A percentile compares a stretch with the other conserved stretches of the same genome.
phyloP scores from a whole-genome alignment of 371 early-diverging fungal species.

The Mucor velutinosus region DNA sequence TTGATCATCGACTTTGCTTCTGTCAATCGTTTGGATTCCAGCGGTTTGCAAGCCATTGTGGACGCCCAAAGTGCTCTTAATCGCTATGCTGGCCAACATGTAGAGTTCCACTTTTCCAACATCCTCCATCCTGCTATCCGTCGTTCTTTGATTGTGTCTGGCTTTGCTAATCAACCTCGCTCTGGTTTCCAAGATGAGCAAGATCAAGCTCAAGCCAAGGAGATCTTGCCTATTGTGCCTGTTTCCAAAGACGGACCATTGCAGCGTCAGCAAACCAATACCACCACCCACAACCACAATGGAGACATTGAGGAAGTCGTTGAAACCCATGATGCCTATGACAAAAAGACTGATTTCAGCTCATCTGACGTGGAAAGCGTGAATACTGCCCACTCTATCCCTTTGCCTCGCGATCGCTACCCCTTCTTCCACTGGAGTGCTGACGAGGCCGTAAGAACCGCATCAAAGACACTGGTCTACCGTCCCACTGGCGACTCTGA shows the following conservation, averaged over 20 bases:
- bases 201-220: conserved; percentile 4
- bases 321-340: neutral
- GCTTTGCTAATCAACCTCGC: conserved; percentile 43
- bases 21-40: conserved; percentile 66
- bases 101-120: conserved; percentile 57
- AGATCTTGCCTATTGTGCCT: conserved; percentile 49
- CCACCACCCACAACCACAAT: neutral
- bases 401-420: conserved; percentile 40
- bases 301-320: neutral
- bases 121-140: conserved; percentile 42
- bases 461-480: conserved; percentile 14
- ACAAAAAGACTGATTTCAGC: neutral
- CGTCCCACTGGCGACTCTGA: neutral
- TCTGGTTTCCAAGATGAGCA: neutral
- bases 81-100: conserved; percentile 57
- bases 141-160: conserved; percentile 41
- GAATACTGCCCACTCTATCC: conserved; percentile 21
- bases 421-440: conserved; percentile 55
- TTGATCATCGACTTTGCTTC: conserved; percentile 68
- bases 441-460: conserved; percentile 48
- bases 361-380: conserved; percentile 19
- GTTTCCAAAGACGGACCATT: conserved; percentile 40
- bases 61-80: conserved; percentile 56
- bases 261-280: neutral
- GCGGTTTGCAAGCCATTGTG: conserved; percentile 65